Evolutionary conservation across 2,329 filamentous ascomycete species (phyloP), one percentile per base, ranked within the genome.

Genomic region (Ambrosiella xylebori): DNA sequence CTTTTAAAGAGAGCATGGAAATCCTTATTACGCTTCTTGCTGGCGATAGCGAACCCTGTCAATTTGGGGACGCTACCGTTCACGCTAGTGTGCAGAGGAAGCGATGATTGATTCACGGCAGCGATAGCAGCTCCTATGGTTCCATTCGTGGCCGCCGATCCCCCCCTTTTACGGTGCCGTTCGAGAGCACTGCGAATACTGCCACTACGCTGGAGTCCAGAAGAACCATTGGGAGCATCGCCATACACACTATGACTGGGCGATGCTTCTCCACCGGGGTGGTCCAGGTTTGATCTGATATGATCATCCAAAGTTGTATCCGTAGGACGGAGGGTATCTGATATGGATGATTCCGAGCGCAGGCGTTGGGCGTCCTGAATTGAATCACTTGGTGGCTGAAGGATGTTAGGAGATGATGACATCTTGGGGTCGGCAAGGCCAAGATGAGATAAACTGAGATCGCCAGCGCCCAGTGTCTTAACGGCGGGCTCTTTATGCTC

Each of bases 1-100:
- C 90, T 97, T 70, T 93, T 86, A 75, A 98, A 98, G 1, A 95
- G 73, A 60, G 79, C 80, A 69, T 98, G 93, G 65, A 97, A 98
- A 66, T 97, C 93, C 54, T 88, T 82, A 70, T 98, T 98, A 59
- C 94, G 82, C 72, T 93, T 96, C 69, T 94, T 95, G 68, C 87
- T 94, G 54, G 93, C 93, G 63, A 97, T 89, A 54, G 93, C 91
- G 68, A 98, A 98, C 0, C 93, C 93, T 3, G 91, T 95, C 62
- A 95, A 76, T 62, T 90, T 89, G 50, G 87, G 85, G 4, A 80
- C 77, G 63, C 77, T 79, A 13, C 76, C 66, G 60, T 73, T 74
- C n/a, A 90, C 69, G 3, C 84, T 83, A 40, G 78, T 74, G 58
- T 82, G 82, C 60, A 79, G 72, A 27, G 59, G 59, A 27, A 60